These are phyloP conservation scores for Lasiodiplodia sp. DNA, from an alignment of 2,329 filamentous ascomycete species.

Conservation along the genomic window DNA sequence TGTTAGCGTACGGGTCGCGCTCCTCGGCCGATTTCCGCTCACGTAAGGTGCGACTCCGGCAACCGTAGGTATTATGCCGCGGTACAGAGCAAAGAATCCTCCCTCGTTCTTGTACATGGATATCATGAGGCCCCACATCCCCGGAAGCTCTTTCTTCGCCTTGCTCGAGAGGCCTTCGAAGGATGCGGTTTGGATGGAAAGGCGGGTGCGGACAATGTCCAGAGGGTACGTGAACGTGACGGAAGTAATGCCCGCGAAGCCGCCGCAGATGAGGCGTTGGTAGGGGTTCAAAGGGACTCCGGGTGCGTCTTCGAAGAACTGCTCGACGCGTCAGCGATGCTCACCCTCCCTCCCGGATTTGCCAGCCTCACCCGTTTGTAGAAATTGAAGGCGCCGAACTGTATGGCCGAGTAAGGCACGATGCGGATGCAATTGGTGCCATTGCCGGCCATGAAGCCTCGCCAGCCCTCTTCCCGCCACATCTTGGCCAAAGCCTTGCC, in stretches of 20 bases:
- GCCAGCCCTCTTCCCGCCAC: slow-evolving; percentile 96
- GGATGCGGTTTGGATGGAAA: slow-evolving; percentile 97
- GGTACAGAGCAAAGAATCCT: slow-evolving; percentile 83
- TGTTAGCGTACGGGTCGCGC: slow-evolving; percentile 46
- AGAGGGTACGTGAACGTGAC: slow-evolving; percentile 95
- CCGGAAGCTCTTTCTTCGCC: slow-evolving; percentile 69
- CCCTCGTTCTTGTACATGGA: slow-evolving; percentile 93
- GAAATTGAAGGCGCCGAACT: slow-evolving; percentile 97
- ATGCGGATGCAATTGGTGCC: slow-evolving; percentile 98
- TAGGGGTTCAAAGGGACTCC: slow-evolving; percentile 77
- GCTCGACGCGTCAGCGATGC: slow-evolving; percentile 25
- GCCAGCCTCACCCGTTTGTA: slow-evolving; percentile 77
- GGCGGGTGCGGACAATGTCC: slow-evolving; percentile 92
- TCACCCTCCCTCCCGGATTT: background rate
- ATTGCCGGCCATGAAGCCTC: slow-evolving; percentile 96
- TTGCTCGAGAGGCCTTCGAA: slow-evolving; percentile 73
- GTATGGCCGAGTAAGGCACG: slow-evolving; percentile 95
- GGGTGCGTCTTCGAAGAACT: slow-evolving; percentile 79
- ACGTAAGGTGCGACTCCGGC: slow-evolving; percentile 94
- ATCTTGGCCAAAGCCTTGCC: slow-evolving; percentile 90
- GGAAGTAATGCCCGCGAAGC: slow-evolving; percentile 90
- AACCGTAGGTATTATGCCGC: slow-evolving; percentile 91
- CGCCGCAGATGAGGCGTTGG: slow-evolving; percentile 85
- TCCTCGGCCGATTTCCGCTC: slow-evolving; percentile 49
- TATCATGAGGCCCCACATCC: slow-evolving; percentile 87